phyloP scores from a whole-genome alignment of 2,329 filamentous ascomycete species.

The Verticillium klebahnii region DNA sequence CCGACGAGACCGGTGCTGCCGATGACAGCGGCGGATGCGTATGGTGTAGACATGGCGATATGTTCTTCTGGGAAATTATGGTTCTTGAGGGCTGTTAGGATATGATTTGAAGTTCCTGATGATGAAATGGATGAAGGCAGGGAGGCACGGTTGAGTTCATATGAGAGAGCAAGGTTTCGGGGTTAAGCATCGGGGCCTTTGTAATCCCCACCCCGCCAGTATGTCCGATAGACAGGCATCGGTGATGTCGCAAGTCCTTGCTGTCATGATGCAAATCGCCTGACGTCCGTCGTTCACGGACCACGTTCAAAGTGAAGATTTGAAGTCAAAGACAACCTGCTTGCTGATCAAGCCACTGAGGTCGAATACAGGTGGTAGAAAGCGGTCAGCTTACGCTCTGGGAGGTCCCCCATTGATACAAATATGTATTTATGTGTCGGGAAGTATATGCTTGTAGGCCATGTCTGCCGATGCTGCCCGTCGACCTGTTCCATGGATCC shows the following conservation, averaged over 20 bases:
- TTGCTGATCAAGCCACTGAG: not conserved
- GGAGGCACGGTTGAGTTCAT: not conserved
- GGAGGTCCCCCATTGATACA: not conserved
- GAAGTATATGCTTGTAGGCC: too few species aligned
- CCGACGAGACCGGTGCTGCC: slow-evolving; percentile 68
- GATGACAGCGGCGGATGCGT: slow-evolving; percentile 32
- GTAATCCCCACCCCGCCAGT: not conserved
- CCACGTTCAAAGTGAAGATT: not conserved
- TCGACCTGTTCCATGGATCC: too few species aligned
- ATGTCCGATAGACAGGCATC: not conserved
- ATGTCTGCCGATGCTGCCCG: too few species aligned
- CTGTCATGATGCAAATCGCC: not conserved
- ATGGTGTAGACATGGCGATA: not conserved
- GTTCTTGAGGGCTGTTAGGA: not conserved
- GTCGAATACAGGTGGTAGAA: not conserved
- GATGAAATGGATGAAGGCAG: not conserved
- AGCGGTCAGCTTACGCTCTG: not conserved
- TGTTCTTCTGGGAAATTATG: too few species aligned
- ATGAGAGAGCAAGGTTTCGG: not conserved
- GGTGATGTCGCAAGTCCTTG: not conserved
- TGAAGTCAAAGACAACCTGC: not conserved
- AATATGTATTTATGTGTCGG: not conserved
- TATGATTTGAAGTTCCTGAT: not conserved
- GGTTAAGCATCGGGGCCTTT: not conserved
- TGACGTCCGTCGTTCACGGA: not conserved